These are phyloP conservation scores for Cryomyces antarcticus DNA, from an alignment of 495 filamentous ascomycete genomes.

Conservation along the genomic window DNA sequence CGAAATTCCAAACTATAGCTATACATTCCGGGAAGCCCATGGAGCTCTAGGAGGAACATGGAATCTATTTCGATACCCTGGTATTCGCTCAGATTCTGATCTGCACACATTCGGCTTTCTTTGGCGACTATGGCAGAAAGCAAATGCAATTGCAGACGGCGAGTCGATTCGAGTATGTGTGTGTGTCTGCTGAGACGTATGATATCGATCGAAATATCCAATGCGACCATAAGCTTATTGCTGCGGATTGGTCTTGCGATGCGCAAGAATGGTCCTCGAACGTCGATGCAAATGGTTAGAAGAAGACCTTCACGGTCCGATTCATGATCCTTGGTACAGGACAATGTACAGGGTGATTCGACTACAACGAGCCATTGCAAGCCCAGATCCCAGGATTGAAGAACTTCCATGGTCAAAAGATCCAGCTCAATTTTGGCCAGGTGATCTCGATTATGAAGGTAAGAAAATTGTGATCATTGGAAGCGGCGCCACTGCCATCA, in stretches of 20 bases:
- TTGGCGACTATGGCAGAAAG: constrained; percentile 45
- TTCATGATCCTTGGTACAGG: constrained; percentile 45
- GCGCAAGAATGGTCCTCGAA: constrained; percentile 39
- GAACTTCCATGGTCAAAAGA: constrained; percentile 30
- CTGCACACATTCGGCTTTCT: constrained; percentile 47
- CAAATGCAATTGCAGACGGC: constrained; percentile 39
- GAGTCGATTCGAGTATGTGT: constrained; percentile 40
- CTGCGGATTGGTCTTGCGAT: constrained; percentile 36
- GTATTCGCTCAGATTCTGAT: constrained; percentile 36
- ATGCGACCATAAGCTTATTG: constrained; percentile 33
- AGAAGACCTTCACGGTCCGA: constrained; percentile 25
- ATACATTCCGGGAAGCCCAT: constrained; percentile 42
- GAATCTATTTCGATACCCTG: constrained; percentile 53
- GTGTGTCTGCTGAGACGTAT: constrained; percentile 32
- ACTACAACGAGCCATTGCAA: constrained; percentile 37
- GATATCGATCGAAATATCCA: constrained; percentile 43
- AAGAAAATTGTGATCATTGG: constrained; percentile 36
- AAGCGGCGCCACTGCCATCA: constrained; percentile 36
- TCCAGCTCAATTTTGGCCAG: constrained; percentile 48
- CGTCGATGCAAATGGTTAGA: constrained; percentile 27
- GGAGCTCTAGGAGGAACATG: constrained; percentile 55
- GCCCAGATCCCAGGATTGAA: constrained; percentile 37
- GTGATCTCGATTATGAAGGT: constrained; percentile 25
- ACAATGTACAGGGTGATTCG: too few species aligned
- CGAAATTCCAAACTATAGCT: constrained; percentile 31